phyloP scores from a whole-genome alignment of 495 filamentous ascomycete genomes.

The Platismatia glauca region DNA sequence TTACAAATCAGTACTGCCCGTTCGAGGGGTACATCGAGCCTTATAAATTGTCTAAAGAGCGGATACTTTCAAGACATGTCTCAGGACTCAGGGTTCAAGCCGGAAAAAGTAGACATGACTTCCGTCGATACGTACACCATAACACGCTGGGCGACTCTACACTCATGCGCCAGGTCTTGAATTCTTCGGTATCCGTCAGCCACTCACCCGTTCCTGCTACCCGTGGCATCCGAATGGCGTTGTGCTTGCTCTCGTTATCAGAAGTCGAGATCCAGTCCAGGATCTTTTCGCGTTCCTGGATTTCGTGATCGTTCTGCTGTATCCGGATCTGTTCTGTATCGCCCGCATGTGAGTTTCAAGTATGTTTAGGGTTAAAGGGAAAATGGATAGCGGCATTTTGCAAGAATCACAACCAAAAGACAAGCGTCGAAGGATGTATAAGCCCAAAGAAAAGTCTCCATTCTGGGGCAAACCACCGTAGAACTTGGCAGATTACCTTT shows the following conservation, averaged over 20 bases:
- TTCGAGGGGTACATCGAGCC: neutral
- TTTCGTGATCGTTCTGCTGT: neutral
- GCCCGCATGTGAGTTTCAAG: neutral
- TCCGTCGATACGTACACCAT: conserved; percentile 3
- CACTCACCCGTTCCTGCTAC: conserved; percentile 13
- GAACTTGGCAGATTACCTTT: neutral
- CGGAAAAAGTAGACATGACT: neutral
- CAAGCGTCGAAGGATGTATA: neutral
- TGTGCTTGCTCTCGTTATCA: conserved; percentile 10
- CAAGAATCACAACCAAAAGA: neutral
- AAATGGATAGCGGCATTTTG: neutral
- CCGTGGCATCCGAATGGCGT: conserved; percentile 5
- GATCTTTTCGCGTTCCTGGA: conserved; percentile 4
- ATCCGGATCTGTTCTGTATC: neutral
- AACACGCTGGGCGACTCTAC: neutral
- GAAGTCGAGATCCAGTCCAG: conserved; percentile 14
- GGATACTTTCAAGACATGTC: neutral
- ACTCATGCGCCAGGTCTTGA: conserved; percentile 8
- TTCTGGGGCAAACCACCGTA: neutral
- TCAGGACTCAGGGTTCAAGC: neutral
- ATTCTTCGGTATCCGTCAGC: conserved; percentile 4
- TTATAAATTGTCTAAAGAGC: neutral
- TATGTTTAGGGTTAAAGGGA: neutral
- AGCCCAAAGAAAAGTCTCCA: neutral
- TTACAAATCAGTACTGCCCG: neutral